These are phyloP conservation scores for Mediolabrus comicus DNA, from an alignment of 108 stramenopile genomes.

Conservation along the genomic window DNA sequence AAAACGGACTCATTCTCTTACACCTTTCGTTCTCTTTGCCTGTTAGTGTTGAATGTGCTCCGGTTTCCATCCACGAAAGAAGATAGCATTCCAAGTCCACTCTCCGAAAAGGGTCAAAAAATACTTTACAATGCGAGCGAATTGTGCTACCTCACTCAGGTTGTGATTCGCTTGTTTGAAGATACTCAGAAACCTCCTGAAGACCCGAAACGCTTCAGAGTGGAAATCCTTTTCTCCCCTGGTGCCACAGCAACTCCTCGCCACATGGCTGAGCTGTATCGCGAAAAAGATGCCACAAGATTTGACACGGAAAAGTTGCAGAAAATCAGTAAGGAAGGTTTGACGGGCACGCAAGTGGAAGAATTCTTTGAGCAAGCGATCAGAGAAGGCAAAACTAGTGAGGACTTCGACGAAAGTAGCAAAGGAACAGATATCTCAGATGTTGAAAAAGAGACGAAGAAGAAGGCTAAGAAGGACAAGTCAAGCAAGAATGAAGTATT, in stretches of 20 bases:
- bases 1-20: neutral
- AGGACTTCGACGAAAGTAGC: constrained; percentile 25
- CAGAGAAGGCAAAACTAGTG: constrained; percentile 42
- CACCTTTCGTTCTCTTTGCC: neutral
- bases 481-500: neutral
- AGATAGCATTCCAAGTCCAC: constrained; percentile 38
- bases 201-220: constrained; percentile 81
- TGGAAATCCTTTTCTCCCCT: constrained; percentile 80
- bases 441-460: constrained; percentile 11
- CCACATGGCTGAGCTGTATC: constrained; percentile 76
- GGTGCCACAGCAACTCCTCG: constrained; percentile 89
- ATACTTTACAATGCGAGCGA: constrained; percentile 78
- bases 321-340: constrained; percentile 66
- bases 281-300: constrained; percentile 68
- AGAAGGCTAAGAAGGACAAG: neutral
- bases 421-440: neutral
- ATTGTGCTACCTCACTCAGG: constrained; percentile 95
- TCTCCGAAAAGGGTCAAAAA: constrained; percentile 56
- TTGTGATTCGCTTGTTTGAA: constrained; percentile 97
- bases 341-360: constrained; percentile 81
- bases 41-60: constrained; percentile 78
- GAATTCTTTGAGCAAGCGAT: constrained; percentile 69
- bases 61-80: constrained; percentile 71
- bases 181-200: constrained; percentile 59
- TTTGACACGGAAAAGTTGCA: constrained; percentile 73